These are phyloP conservation scores for Entomophthora muscae DNA, from an alignment of 371 early-diverging fungal species.

Conservation along the genomic window DNA sequence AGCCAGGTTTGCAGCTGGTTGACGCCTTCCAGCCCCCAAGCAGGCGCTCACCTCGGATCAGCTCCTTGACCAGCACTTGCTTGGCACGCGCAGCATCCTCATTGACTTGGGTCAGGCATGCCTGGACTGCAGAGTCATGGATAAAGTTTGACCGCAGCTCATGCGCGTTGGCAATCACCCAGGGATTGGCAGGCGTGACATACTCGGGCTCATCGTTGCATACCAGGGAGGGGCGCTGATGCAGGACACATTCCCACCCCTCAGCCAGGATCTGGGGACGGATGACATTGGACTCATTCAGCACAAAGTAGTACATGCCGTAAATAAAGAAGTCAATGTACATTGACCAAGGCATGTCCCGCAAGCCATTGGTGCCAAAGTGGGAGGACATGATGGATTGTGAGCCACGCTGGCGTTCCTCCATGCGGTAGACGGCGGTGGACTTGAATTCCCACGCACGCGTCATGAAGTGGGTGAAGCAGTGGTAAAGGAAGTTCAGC, in stretches of 20 bases:
- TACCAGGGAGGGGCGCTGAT: neutral
- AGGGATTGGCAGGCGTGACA: neutral
- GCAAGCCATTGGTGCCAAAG: conserved; percentile 14
- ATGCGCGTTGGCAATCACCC: neutral
- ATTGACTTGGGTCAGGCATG: neutral
- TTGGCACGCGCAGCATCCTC: neutral
- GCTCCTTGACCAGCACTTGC: neutral
- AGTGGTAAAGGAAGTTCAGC: conserved; percentile 8
- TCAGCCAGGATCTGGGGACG: conserved; percentile 17
- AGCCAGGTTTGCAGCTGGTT: neutral
- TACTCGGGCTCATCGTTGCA: neutral
- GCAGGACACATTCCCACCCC: conserved; percentile 23
- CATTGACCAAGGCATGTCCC: conserved; percentile 18
- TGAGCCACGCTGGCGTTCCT: conserved; percentile 13
- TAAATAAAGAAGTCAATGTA: conserved; percentile 24
- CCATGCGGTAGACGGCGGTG: conserved; percentile 15
- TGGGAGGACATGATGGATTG: neutral
- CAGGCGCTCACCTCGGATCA: neutral
- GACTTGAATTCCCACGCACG: conserved; percentile 4
- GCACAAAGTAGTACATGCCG: conserved; percentile 26
- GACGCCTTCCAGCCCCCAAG: neutral
- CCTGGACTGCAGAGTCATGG: neutral
- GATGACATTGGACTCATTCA: conserved; percentile 18
- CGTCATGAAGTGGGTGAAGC: conserved; percentile 8
- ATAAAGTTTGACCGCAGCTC: neutral